Base-by-base conservation (phyloP, 1,139 yeast genomes). In the Pichia sorboxylosa region DNA sequence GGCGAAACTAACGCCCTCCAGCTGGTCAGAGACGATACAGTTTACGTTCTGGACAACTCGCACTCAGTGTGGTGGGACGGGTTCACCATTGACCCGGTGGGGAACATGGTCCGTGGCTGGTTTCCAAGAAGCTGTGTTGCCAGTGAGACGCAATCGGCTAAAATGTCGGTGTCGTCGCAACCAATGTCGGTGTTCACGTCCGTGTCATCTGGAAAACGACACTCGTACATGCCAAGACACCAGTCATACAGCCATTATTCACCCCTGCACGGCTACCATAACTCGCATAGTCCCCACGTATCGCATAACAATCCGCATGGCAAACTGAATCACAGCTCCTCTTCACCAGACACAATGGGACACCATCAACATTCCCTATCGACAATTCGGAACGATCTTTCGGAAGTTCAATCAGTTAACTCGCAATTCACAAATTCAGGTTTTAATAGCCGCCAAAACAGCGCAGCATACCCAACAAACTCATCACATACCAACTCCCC, bases 51-150 rank as follows among this genome's bases (percentile, higher is more conserved):
- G 11, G 51, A 65, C 11, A 74, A 73, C 40, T 59, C 69, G 7
- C 69, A 66, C 20, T 51, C 67, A 2, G 79, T 80, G 2, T 80
- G 92, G 92, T 77, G 85, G 83, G 90, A 79, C 49, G 87, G 87
- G 4, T 64, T 76, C 9, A 49, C 64, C 2, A 48, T 68, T 10
- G 59, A 54, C 30, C 52, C 57, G 6, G 51, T 46, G 18, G 69
- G 69, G 28, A 68, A 61, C 13, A 54, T 66, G 9, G 53, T 58
- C 13, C 59, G 87, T 46, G 90, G 90, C 40, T 79, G 90, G 90
- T 75, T 79, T 53, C 85, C 87, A n/a, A 64, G 64, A 34, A 66
- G 66, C 33, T 70, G 66, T 51, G n/a, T n/a, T n/a, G n/a, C n/a
- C n/a, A n/a, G n/a, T n/a, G n/a, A n/a, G n/a, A n/a, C n/a, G n/a